phyloP scores from a whole-genome alignment of 2,329 filamentous ascomycete genomes.

The Hymenoscyphus fraxineus region DNA sequence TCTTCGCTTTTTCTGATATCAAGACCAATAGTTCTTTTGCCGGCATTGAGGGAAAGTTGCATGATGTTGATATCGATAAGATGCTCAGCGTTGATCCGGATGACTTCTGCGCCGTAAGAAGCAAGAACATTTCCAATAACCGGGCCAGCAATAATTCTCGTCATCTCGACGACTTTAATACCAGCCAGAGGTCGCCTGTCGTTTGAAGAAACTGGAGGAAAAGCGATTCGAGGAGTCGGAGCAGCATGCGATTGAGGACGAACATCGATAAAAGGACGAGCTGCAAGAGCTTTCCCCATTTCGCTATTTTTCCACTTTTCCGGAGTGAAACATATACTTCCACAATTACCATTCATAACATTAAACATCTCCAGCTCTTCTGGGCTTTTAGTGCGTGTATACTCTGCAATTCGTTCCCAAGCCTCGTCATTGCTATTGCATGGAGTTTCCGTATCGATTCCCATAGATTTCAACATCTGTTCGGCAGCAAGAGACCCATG shows the following conservation, averaged over 20 bases:
- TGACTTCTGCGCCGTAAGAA: constrained; percentile 67
- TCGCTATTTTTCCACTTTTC: constrained; percentile 14
- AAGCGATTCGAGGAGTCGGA: constrained; percentile 7
- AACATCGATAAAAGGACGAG: constrained; percentile 14
- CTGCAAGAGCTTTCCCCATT: constrained; percentile 15
- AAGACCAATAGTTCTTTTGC: constrained; percentile 61
- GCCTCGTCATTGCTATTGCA: constrained; percentile 6
- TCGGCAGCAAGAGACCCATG: constrained; percentile 68
- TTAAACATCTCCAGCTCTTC: constrained; percentile 13
- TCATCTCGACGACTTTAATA: constrained; percentile 69
- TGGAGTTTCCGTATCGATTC: constrained; percentile 42
- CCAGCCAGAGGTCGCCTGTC: constrained; percentile 37
- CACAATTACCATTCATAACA: constrained; percentile 10
- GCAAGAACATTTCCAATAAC: constrained; percentile 64
- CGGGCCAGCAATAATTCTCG: constrained; percentile 69
- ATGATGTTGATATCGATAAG: constrained; percentile 67
- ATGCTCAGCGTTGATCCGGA: constrained; percentile 63
- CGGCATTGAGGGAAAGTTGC: constrained; percentile 66
- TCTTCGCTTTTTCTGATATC: constrained; percentile 55
- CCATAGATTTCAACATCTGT: constrained; percentile 63
- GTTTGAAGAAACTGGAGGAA: background rate
- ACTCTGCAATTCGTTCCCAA: constrained; percentile 10
- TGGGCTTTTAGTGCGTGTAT: constrained; percentile 3
- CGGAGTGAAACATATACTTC: constrained; percentile 13
- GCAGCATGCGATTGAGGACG: background rate